Evolutionary conservation across 306 rosid genomes (phyloP).

Genomic region (Castanea mollissima): DNA sequence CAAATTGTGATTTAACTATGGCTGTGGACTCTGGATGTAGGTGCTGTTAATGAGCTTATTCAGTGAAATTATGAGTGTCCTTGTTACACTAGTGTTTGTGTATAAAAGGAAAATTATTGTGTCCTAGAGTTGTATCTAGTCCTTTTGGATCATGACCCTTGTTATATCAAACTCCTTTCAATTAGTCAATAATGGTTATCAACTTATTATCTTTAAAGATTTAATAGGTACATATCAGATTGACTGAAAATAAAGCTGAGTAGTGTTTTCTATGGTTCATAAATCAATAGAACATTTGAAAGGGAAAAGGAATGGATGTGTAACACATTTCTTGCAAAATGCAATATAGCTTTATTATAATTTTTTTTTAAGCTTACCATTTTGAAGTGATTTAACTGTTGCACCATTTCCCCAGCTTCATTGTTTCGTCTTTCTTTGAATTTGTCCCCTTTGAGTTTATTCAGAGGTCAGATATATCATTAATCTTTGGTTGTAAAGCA

Average conservation of each 20-base stretch:
- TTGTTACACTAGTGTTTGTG: neutral
- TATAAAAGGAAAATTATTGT: neutral
- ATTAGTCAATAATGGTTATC: neutral
- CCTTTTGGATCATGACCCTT: neutral
- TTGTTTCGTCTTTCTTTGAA: neutral
- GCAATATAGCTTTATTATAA: neutral
- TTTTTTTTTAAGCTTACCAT: neutral
- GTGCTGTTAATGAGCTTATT: neutral
- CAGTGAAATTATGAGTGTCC: neutral
- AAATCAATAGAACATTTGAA: neutral
- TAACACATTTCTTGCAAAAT: neutral
- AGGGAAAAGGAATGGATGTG: neutral
- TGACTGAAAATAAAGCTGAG: neutral
- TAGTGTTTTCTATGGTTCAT: neutral
- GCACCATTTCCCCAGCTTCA: conserved; percentile 7
- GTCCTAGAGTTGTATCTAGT: neutral
- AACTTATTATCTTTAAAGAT: neutral
- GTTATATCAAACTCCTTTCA: neutral
- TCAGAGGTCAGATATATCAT: conserved; percentile 1
- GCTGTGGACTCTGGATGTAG: neutral
- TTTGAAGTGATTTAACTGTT: neutral
- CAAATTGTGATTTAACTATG: neutral
- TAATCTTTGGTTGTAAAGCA: neutral
- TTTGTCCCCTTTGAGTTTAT: conserved; percentile 8
- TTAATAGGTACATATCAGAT: neutral